Evolutionary conservation across 2,329 filamentous ascomycete genomes (phyloP).

Genomic region (Fusarium sp.): DNA sequence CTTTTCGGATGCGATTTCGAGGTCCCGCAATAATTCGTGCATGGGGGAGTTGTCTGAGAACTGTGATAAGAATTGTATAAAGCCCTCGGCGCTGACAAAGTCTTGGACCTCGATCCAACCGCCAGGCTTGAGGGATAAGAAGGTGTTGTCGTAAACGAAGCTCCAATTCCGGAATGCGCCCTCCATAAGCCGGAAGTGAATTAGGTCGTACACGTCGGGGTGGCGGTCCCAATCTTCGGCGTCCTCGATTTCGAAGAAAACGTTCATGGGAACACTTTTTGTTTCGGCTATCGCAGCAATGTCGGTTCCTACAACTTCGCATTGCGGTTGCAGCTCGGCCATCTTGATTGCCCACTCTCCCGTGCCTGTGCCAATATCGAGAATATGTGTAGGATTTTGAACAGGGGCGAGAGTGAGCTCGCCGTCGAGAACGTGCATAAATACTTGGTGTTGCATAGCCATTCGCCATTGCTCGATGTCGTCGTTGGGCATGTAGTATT

Average conservation of each 20-base stretch:
- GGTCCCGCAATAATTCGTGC: constrained; percentile 57
- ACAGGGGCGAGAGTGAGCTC: constrained; percentile 61
- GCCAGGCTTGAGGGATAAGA: constrained; percentile 66
- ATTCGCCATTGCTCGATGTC: constrained; percentile 73
- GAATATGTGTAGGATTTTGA: constrained; percentile 57
- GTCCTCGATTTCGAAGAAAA: constrained; percentile 72
- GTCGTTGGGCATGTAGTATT: constrained; percentile 76
- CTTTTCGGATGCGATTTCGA: constrained; percentile 59
- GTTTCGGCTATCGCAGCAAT: constrained; percentile 69
- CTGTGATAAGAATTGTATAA: constrained; percentile 49
- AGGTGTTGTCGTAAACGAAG: constrained; percentile 66
- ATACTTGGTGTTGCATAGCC: constrained; percentile 73
- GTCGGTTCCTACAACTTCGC: constrained; percentile 70
- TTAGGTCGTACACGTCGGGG: constrained; percentile 65
- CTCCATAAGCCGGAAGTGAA: constrained; percentile 69
- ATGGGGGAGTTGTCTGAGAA: constrained; percentile 62
- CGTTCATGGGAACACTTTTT: constrained; percentile 68
- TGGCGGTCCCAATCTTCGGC: constrained; percentile 71
- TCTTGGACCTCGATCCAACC: constrained; percentile 70
- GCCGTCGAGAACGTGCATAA: constrained; percentile 64
- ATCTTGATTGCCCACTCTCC: constrained; percentile 66
- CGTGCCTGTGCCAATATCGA: constrained; percentile 71
- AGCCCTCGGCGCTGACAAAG: constrained; percentile 61
- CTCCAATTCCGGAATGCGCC: constrained; percentile 70
- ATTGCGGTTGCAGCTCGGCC: constrained; percentile 65